Percentiles rank a stretch among this genome's conserved stretches.
These are phyloP conservation scores for Tieghemostelium lacteum DNA, from an alignment of 78 protist genomes.

Conservation along the genomic window DNA sequence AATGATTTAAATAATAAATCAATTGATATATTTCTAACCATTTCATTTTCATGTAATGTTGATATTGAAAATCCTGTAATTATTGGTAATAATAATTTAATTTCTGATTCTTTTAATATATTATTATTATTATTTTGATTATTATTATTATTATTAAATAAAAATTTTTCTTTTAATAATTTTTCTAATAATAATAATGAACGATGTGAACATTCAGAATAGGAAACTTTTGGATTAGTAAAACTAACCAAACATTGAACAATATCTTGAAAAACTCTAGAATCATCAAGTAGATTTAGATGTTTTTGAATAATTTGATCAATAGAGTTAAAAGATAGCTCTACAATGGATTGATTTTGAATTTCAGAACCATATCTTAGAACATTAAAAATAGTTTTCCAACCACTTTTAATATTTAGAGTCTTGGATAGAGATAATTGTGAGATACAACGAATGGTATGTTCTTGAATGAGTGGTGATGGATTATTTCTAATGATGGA, in stretches of 20 bases:
- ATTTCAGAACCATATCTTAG: constrained; percentile 42
- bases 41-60: constrained; percentile 43
- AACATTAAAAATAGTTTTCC: constrained; percentile 94
- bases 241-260: constrained; percentile 54
- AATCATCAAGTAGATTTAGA: constrained; percentile 35
- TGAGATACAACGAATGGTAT: constrained; percentile 57
- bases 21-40: constrained; percentile 25
- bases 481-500: constrained; percentile 65
- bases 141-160: no score
- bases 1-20: constrained; percentile 15
- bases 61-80: constrained; percentile 12
- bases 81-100: constrained; percentile 22
- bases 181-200: not conserved
- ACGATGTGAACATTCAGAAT: not conserved
- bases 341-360: constrained; percentile 36
- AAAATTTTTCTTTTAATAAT: not conserved
- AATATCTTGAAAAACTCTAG: constrained; percentile 83
- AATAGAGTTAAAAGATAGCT: constrained; percentile 81
- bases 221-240: constrained; percentile 22
- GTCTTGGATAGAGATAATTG: constrained; percentile 32
- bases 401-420: constrained; percentile 93
- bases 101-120: not conserved
- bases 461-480: constrained; percentile 21
- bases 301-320: constrained; percentile 19
- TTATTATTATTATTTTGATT: not conserved